These are phyloP conservation scores for Ogataea polymorpha DNA, from an alignment of 805 yeast species.

Conservation along the genomic window DNA sequence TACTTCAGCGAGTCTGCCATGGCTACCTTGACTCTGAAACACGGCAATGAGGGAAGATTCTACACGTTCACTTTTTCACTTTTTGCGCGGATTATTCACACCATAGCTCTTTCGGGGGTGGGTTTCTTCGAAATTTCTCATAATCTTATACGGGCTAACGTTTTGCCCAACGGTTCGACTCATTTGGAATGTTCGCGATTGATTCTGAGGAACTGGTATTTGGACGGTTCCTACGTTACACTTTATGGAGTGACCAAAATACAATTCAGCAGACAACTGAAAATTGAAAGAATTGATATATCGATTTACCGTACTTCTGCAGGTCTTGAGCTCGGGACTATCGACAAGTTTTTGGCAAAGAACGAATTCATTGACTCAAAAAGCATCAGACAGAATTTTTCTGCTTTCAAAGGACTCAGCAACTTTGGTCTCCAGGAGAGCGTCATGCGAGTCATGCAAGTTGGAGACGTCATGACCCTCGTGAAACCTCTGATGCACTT, in stretches of 20 bases:
- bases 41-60: slow-evolving; percentile 46
- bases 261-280: slow-evolving; percentile 56
- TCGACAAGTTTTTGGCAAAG: slow-evolving; percentile 40
- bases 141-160: slow-evolving; percentile 47
- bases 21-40: slow-evolving; percentile 44
- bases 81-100: slow-evolving; percentile 59
- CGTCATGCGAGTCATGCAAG: slow-evolving; percentile 68
- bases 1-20: slow-evolving; percentile 52
- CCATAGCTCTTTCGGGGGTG: slow-evolving; percentile 51
- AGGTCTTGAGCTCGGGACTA: slow-evolving; percentile 45
- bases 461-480: slow-evolving; percentile 75
- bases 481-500: slow-evolving; percentile 58
- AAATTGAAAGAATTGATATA: slow-evolving; percentile 72
- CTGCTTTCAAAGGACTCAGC: slow-evolving; percentile 46
- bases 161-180: slow-evolving; percentile 50
- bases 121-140: slow-evolving; percentile 50
- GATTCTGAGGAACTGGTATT: slow-evolving; percentile 48
- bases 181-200: slow-evolving; percentile 52
- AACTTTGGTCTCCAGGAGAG: slow-evolving; percentile 62
- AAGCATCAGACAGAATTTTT: slow-evolving; percentile 18
- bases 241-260: slow-evolving; percentile 61
- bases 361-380: slow-evolving; percentile 23
- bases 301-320: slow-evolving; percentile 42
- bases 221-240: slow-evolving; percentile 68
- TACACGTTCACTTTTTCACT: slow-evolving; percentile 64